These are phyloP conservation scores for Coix lacrymajobi DNA, from an alignment of 176 grass and related monocot species.

Conservation along the genomic window DNA sequence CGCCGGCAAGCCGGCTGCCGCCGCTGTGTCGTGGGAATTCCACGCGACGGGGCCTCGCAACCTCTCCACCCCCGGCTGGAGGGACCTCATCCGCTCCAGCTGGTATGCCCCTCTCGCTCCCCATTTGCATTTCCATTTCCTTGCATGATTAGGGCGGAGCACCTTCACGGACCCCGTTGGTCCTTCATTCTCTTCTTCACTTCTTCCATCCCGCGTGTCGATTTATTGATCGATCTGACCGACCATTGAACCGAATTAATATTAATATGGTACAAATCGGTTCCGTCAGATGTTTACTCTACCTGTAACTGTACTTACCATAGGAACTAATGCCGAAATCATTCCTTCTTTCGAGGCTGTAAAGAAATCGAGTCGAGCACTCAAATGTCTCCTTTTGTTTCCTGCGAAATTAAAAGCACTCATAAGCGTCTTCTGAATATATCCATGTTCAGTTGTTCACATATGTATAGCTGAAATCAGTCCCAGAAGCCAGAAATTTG, in stretches of 20 bases:
- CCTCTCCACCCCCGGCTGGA: conserved; percentile 77
- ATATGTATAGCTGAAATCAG: neutral
- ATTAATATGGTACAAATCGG: neutral
- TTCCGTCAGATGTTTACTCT: neutral
- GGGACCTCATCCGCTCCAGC: conserved; percentile 77
- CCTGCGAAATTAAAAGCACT: neutral
- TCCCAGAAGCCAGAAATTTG: neutral
- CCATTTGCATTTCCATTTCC: neutral
- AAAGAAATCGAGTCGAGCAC: neutral
- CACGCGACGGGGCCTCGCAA: conserved; percentile 72
- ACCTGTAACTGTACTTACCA: neutral
- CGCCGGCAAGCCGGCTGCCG: neutral
- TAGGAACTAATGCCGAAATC: neutral
- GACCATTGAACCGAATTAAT: neutral
- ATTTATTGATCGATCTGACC: neutral
- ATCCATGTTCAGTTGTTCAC: neutral
- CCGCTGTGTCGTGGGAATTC: conserved; percentile 58
- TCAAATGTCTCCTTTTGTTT: neutral
- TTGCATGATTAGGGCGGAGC: neutral
- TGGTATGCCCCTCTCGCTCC: conserved; percentile 28
- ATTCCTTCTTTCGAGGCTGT: neutral
- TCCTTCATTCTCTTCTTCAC: neutral
- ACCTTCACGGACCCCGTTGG: neutral
- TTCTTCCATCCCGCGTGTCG: neutral
- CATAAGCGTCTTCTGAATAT: neutral